phyloP scores from a whole-genome alignment of 495 filamentous ascomycete genomes.

The Podospora anserina region DNA sequence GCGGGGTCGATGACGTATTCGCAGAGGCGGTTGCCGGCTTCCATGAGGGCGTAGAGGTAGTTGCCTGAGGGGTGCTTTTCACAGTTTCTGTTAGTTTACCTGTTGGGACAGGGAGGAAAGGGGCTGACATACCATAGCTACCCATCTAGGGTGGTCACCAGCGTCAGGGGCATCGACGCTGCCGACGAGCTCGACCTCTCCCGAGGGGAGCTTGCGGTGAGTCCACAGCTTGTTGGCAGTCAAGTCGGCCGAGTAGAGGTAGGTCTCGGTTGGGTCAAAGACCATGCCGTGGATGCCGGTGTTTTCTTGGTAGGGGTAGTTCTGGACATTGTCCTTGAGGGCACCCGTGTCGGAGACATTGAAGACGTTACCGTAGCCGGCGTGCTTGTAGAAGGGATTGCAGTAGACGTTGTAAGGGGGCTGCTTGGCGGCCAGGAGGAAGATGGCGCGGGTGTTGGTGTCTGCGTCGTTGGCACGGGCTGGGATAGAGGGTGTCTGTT shows the following conservation, averaged over 20 bases:
- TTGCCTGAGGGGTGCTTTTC: conserved; percentile 59
- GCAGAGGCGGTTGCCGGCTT: conserved; percentile 74
- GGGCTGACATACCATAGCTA: conserved; percentile 51
- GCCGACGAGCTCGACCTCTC: conserved; percentile 63
- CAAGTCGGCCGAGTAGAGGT: conserved; percentile 83
- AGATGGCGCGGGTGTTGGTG: conserved; percentile 82
- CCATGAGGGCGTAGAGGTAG: conserved; percentile 82
- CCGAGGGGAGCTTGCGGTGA: conserved; percentile 65
- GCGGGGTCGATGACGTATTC: conserved; percentile 75
- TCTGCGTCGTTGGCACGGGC: conserved; percentile 63
- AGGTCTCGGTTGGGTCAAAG: conserved; percentile 78
- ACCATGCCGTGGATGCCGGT: conserved; percentile 87
- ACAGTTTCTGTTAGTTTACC: not conserved
- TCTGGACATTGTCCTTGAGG: conserved; percentile 68
- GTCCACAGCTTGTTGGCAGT: conserved; percentile 83
- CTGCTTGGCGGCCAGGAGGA: conserved; percentile 71
- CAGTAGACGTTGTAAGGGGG: conserved; percentile 78
- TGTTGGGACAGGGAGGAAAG: not conserved
- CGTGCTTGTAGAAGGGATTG: conserved; percentile 83
- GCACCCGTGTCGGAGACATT: conserved; percentile 59
- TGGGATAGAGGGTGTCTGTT: conserved; percentile 28
- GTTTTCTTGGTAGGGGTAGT: conserved; percentile 69
- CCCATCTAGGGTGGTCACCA: conserved; percentile 78
- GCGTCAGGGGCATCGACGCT: conserved; percentile 65
- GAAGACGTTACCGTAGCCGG: conserved; percentile 76